Evolutionary conservation across 495 filamentous ascomycete species (phyloP).

Genomic region (Xylaria curta): DNA sequence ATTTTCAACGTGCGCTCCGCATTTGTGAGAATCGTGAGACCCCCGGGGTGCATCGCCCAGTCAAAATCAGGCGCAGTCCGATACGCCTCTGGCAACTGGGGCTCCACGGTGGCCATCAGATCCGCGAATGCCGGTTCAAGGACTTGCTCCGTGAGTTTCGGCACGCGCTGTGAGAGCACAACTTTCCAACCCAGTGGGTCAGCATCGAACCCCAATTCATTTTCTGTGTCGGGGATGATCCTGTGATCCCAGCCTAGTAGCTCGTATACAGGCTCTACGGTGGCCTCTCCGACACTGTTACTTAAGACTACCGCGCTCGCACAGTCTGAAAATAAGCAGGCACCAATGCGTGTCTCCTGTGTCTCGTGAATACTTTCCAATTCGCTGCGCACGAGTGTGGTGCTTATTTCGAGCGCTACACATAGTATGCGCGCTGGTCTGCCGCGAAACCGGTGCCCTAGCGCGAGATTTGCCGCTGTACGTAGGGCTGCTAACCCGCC

Average conservation of each 20-base stretch:
- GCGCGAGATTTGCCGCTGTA: conserved; percentile 65
- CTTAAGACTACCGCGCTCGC: conserved; percentile 64
- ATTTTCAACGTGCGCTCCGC: conserved; percentile 62
- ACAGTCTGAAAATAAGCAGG: conserved; percentile 68
- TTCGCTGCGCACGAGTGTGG: conserved; percentile 63
- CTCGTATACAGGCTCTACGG: conserved; percentile 55
- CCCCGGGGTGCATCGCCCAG: conserved; percentile 74
- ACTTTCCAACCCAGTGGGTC: conserved; percentile 69
- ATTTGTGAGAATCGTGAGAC: conserved; percentile 66
- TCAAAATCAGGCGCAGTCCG: conserved; percentile 60
- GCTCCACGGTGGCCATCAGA: conserved; percentile 49
- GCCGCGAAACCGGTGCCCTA: conserved; percentile 58
- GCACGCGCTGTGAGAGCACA: conserved; percentile 62
- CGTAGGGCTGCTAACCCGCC: conserved; percentile 68
- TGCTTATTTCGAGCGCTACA: conserved; percentile 67
- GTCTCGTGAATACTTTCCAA: conserved; percentile 59
- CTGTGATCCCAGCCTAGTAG: conserved; percentile 65
- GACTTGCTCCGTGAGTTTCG: conserved; percentile 54
- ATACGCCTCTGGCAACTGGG: conserved; percentile 48
- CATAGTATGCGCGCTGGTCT: conserved; percentile 63
- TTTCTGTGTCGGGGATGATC: conserved; percentile 60
- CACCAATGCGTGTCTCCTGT: conserved; percentile 63
- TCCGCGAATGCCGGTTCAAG: conserved; percentile 57
- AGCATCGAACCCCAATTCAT: conserved; percentile 65
- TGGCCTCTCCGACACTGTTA: conserved; percentile 55